A percentile compares a stretch with the other conserved stretches of the same genome.
These are phyloP conservation scores for Aureobasidium leucospermi DNA, from an alignment of 2,329 filamentous ascomycete species.

Conservation along the genomic window DNA sequence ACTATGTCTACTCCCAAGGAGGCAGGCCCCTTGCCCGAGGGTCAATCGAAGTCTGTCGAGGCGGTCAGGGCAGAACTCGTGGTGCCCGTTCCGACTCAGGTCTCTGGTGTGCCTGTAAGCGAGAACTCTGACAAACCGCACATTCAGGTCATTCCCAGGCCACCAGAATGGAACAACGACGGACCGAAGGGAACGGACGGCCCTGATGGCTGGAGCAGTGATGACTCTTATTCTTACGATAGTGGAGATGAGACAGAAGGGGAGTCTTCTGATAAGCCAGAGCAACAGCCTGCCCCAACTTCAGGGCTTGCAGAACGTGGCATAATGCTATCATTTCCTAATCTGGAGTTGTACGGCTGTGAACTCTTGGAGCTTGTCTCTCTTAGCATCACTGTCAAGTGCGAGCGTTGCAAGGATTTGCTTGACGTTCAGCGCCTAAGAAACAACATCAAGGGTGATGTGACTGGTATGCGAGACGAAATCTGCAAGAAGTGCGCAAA, in stretches of 20 bases:
- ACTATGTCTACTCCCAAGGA: constrained; percentile 45
- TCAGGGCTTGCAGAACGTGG: constrained; percentile 53
- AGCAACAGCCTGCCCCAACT: constrained; percentile 27
- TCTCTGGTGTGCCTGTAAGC: constrained; percentile 8
- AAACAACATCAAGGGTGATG: constrained; percentile 40
- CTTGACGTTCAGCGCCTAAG: constrained; percentile 63
- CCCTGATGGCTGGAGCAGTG: constrained; percentile 25
- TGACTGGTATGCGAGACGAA: constrained; percentile 36
- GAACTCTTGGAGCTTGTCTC: constrained; percentile 64
- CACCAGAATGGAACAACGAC: constrained; percentile 61
- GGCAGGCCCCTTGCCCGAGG: neutral
- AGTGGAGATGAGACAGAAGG: constrained; percentile 44
- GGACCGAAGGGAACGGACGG: constrained; percentile 6
- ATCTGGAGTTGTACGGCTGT: constrained; percentile 67
- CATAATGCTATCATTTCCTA: constrained; percentile 72
- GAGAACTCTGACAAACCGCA: constrained; percentile 48
- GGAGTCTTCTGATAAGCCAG: constrained; percentile 28
- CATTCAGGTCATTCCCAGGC: constrained; percentile 64
- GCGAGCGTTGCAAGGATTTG: constrained; percentile 67
- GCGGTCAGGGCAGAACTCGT: neutral
- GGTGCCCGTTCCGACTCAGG: neutral
- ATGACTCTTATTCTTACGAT: constrained; percentile 38
- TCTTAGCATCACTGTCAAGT: constrained; percentile 66
- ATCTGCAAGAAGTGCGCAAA: constrained; percentile 50
- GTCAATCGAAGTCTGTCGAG: neutral